A percentile compares a stretch with the other conserved stretches of the same genome.
Evolutionary conservation across 176 grass and related monocot species (phyloP).

Genomic region (Avena eriantha): DNA sequence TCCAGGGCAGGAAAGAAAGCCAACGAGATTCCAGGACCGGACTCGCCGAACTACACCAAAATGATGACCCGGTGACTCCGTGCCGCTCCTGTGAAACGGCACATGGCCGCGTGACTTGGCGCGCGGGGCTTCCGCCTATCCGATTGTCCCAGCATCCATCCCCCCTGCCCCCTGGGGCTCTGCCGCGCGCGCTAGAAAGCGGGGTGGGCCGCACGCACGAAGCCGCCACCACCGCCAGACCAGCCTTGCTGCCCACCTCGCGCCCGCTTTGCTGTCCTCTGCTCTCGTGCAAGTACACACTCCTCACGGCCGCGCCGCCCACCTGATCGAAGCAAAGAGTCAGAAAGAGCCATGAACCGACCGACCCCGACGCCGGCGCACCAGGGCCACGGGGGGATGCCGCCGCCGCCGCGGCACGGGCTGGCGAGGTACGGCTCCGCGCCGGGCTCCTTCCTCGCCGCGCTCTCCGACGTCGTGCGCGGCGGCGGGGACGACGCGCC

Average conservation of each 20-base stretch:
- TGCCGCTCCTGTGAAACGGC: too few species aligned
- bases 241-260: neutral
- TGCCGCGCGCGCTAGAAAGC: neutral
- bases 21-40: too few species aligned
- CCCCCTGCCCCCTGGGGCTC: neutral
- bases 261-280: neutral
- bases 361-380: constrained; percentile 22
- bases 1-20: too few species aligned
- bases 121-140: too few species aligned
- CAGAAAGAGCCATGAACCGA: constrained; percentile 57
- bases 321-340: too few species aligned
- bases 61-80: too few species aligned
- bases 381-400: constrained; percentile 43
- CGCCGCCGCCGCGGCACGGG: constrained; percentile 24
- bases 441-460: constrained; percentile 70
- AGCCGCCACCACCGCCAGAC: neutral
- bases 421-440: constrained; percentile 79
- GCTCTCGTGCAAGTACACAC: neutral
- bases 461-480: constrained; percentile 56
- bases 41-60: too few species aligned
- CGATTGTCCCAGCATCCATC: too few species aligned
- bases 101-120: too few species aligned
- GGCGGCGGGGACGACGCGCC: neutral
- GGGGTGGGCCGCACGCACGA: neutral
- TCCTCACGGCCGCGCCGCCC: neutral